Evolutionary conservation across 495 filamentous ascomycete species (phyloP).

Genomic region (Aspergillus cavernicola): DNA sequence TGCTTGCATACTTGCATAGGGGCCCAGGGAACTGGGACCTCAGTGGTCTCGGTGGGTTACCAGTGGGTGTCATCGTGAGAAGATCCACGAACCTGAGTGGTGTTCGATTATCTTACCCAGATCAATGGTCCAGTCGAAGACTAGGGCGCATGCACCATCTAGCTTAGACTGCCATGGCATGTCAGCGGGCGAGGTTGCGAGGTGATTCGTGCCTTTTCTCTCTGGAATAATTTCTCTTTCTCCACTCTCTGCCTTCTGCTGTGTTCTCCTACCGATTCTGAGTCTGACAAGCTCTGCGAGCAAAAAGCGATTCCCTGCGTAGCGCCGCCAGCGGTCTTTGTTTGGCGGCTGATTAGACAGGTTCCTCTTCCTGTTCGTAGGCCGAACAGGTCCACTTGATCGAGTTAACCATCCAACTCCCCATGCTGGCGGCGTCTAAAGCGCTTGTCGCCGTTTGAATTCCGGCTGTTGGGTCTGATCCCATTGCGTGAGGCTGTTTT

Average conservation of each 20-base stretch:
- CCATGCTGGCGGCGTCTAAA: slow-evolving; percentile 33
- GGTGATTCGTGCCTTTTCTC: slow-evolving; percentile 10
- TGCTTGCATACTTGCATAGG: slow-evolving; percentile 17
- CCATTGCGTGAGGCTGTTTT: slow-evolving; percentile 3
- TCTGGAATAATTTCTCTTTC: slow-evolving; percentile 5
- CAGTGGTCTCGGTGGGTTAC: slow-evolving; percentile 13
- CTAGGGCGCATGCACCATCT: slow-evolving; percentile 5
- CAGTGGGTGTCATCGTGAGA: slow-evolving; percentile 21
- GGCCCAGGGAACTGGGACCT: slow-evolving; percentile 5
- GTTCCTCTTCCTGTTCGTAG: slow-evolving; percentile 3
- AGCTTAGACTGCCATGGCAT: slow-evolving; percentile 16
- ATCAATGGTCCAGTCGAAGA: slow-evolving; percentile 13
- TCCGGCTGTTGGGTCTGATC: slow-evolving; percentile 2
- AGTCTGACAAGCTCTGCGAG: not conserved
- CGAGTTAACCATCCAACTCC: slow-evolving; percentile 8
- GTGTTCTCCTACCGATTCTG: not conserved
- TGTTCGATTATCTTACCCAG: slow-evolving; percentile 13
- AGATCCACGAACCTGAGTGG: slow-evolving; percentile 17
- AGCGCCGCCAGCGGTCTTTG: slow-evolving; percentile 1
- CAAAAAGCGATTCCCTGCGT: slow-evolving; percentile 3
- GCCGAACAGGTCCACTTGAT: slow-evolving; percentile 14
- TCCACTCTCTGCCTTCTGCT: slow-evolving; percentile 3
- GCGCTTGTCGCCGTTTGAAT: slow-evolving; percentile 32
- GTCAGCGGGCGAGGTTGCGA: slow-evolving; percentile 13
- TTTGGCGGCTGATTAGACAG: slow-evolving; percentile 3